Evolutionary conservation across 2,329 filamentous ascomycete species (phyloP).

Genomic region (Elsinoe perseae): DNA sequence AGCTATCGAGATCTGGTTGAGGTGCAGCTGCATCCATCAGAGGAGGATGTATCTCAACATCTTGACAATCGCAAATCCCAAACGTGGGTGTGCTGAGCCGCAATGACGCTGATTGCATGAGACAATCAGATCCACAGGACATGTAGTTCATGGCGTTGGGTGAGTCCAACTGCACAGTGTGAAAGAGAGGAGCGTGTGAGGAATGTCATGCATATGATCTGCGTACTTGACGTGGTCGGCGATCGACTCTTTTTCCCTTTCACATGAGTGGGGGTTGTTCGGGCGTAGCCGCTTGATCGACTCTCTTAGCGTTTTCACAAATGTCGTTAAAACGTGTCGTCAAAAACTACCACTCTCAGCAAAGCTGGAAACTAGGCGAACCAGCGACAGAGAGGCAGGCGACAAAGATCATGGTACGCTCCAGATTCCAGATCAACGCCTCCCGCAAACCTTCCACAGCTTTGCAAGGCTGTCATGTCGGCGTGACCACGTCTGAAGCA

Average conservation of each 20-base stretch:
- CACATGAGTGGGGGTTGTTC: background rate
- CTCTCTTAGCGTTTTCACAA: background rate
- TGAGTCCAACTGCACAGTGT: too few species aligned
- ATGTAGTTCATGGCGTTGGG: background rate
- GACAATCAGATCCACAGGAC: background rate
- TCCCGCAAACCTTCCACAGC: background rate
- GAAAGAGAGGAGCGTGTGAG: background rate
- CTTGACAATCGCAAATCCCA: background rate
- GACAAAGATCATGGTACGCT: background rate
- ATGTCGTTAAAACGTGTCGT: constrained; percentile 1
- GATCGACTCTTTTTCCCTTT: background rate
- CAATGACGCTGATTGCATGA: background rate
- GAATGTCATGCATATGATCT: constrained; percentile 5
- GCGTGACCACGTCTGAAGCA: constrained; percentile 9
- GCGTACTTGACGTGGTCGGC: background rate
- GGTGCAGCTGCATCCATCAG: background rate
- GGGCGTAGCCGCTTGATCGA: background rate
- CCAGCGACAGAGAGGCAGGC: background rate
- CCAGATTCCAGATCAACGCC: constrained; percentile 5
- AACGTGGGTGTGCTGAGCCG: background rate
- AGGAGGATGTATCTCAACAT: background rate
- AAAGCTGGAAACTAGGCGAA: background rate
- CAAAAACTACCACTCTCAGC: background rate
- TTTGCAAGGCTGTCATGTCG: background rate
- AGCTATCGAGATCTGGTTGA: background rate